These are phyloP conservation scores for Talaromyces sp. DNA, from an alignment of 2,329 filamentous ascomycete species.

Conservation along the genomic window DNA sequence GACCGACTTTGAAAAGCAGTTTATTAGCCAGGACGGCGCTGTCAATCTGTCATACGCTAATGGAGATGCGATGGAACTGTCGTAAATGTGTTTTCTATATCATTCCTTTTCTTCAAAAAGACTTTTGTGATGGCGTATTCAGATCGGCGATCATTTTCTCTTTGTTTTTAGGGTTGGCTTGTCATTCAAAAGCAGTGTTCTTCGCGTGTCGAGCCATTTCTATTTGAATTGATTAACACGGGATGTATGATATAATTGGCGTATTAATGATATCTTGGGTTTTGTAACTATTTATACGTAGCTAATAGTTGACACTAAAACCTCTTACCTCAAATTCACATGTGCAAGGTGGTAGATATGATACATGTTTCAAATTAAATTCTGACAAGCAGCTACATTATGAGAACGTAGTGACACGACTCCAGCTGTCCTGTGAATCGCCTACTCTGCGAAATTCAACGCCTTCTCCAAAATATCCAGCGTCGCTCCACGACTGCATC, in stretches of 20 bases:
- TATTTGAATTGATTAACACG: background rate
- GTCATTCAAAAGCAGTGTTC: background rate
- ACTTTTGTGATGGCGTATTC: slow-evolving; percentile 11
- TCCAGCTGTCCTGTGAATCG: slow-evolving; percentile 51
- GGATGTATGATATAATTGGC: slow-evolving; percentile 12
- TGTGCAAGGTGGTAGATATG: background rate
- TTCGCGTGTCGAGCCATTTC: background rate
- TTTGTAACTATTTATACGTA: background rate
- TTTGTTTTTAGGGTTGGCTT: slow-evolving; percentile 2
- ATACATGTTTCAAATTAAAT: background rate
- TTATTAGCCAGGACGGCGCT: slow-evolving; percentile 80
- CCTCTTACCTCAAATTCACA: background rate
- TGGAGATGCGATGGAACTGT: slow-evolving; percentile 67
- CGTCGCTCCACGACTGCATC: slow-evolving; percentile 87
- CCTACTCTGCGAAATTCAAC: slow-evolving; percentile 69
- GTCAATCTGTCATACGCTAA: slow-evolving; percentile 61
- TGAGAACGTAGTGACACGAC: slow-evolving; percentile 46
- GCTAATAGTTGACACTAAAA: background rate
- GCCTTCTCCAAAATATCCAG: slow-evolving; percentile 84
- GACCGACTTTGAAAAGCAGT: slow-evolving; percentile 78
- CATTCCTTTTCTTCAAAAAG: background rate
- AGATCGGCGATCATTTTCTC: slow-evolving; percentile 8
- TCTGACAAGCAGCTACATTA: slow-evolving; percentile 20
- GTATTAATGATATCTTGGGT: slow-evolving; percentile 10
- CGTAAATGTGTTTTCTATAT: slow-evolving; percentile 1